Evolutionary conservation across 768 basidiomycete species (phyloP), one percentile per base, ranked within the genome.

Genomic region (Mycena polygramma): DNA sequence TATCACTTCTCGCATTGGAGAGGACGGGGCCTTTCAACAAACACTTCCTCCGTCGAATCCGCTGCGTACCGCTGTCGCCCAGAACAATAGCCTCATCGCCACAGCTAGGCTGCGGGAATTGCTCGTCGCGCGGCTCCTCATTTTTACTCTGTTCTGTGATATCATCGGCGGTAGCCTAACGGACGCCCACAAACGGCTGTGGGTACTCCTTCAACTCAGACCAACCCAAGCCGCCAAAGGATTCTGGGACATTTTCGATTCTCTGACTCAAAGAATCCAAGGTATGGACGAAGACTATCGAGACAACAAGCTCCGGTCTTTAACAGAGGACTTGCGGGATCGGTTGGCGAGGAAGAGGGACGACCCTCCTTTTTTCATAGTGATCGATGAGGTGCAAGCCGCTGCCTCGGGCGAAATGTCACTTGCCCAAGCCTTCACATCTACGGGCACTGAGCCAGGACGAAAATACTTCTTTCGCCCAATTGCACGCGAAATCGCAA

Each of bases 351-450:
- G 30, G 30, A 30, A 30, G 6, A 30, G 30, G 30, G 36, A 79
- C 62, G 80, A 78, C 7, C 13, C 41, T 43, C 83, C 84, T 8
- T 68, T 86, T 24, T 86, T 85, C 73, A 84, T 83, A 66, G 80
- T 86, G 19, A 78, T 86, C 10, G 85, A 86, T 57, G 84, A 86
- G 75, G 84, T 83, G 14, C 84, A 86, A 68, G 78, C 81, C 54
- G 83, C 85, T 8, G 84, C 84, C 1, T 82, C 81, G 0, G 30
- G 30, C 30, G 30, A 30, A 30, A 30, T 30, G 30, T 79, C 83
- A 57, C 81, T 82, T 51, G 77, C 69, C 26, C 63, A 75, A 1
- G 79, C 84, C 2, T 85, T 86, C 70, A 17, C 30, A 24, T 45
- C 81, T 81, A 57, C 84, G 82, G 7, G 78, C 79, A 63, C 78